A percentile compares a stretch with the other conserved stretches of the same genome.
These are phyloP conservation scores for Eutypa lata DNA, from an alignment of 2,329 filamentous ascomycete genomes.

Conservation along the genomic window DNA sequence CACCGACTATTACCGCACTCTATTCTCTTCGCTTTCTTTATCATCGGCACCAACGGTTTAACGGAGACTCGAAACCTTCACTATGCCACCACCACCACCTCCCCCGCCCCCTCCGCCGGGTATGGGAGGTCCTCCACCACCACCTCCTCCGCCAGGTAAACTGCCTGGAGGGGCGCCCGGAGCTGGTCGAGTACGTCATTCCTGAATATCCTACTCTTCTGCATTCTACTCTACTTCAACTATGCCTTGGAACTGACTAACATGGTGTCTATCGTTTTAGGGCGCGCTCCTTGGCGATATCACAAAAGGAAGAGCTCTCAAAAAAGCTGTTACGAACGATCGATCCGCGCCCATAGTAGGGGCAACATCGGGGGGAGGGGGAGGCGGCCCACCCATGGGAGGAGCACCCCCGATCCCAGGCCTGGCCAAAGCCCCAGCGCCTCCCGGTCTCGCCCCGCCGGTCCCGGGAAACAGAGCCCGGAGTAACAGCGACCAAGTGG, in stretches of 20 bases:
- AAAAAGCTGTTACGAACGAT: conserved; percentile 88
- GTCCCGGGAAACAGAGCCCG: conserved; percentile 67
- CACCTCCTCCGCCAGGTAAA: conserved; percentile 62
- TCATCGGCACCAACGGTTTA: background rate
- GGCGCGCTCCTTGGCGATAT: conserved; percentile 87
- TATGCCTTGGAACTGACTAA: conserved; percentile 17
- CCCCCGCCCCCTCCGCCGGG: conserved; percentile 63
- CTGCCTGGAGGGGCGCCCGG: conserved; percentile 56
- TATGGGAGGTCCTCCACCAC: conserved; percentile 59
- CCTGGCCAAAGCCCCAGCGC: conserved; percentile 52
- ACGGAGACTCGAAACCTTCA: conserved; percentile 8
- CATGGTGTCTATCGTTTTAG: conserved; percentile 50
- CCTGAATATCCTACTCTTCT: background rate
- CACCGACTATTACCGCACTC: background rate
- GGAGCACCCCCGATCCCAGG: conserved; percentile 81
- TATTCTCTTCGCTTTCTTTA: background rate
- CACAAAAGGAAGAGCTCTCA: conserved; percentile 72
- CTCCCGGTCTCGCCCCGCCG: conserved; percentile 64
- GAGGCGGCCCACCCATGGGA: conserved; percentile 60
- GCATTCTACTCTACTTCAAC: background rate
- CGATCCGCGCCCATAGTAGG: conserved; percentile 75
- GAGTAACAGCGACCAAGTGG: conserved; percentile 77
- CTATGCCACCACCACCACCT: conserved; percentile 60
- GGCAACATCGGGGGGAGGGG: conserved; percentile 51
- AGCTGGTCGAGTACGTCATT: conserved; percentile 57